Evolutionary conservation across 495 filamentous ascomycete genomes (phyloP).

Genomic region (Penicillium cosmopolitanum): DNA sequence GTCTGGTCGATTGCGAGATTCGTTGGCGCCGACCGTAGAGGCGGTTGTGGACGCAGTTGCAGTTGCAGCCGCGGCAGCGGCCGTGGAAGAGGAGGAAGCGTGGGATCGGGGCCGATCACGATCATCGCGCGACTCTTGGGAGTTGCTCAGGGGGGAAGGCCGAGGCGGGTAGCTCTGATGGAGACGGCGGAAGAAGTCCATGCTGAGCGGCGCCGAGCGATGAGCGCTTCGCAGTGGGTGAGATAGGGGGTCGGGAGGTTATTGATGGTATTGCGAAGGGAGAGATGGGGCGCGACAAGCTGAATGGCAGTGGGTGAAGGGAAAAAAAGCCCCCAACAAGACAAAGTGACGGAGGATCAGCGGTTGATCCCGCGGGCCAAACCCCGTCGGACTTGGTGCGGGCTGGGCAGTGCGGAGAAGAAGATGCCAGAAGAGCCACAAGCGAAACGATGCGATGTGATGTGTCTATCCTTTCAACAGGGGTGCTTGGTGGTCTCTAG

Average conservation of each 20-base stretch:
- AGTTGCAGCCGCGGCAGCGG: conserved; percentile 21
- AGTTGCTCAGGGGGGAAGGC: conserved; percentile 28
- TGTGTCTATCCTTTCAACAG: no score
- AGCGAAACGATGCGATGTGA: no score
- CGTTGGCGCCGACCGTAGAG: conserved; percentile 23
- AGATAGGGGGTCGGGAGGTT: conserved; percentile 10
- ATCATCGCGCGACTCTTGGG: conserved; percentile 33
- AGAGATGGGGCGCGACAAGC: neutral
- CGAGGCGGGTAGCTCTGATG: conserved; percentile 30
- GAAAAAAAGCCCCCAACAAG: conserved; percentile 1
- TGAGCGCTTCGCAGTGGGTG: conserved; percentile 1
- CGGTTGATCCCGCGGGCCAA: conserved; percentile 31
- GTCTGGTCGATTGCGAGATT: conserved; percentile 29
- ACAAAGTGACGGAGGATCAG: conserved; percentile 28
- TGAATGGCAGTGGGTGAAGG: conserved; percentile 15
- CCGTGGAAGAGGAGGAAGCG: conserved; percentile 10
- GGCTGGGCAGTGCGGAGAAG: conserved; percentile 13
- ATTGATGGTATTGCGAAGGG: conserved; percentile 12
- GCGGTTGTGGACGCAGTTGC: conserved; percentile 14
- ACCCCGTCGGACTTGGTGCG: conserved; percentile 24
- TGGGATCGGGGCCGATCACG: conserved; percentile 28
- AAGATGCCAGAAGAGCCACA: conserved; percentile 11
- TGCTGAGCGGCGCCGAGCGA: conserved; percentile 10
- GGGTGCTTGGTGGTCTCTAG: no score
- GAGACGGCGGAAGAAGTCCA: conserved; percentile 25